Evolutionary conservation across 192 early-diverging fungal genomes (phyloP).

Genomic region (Backusella mclennaniae): DNA sequence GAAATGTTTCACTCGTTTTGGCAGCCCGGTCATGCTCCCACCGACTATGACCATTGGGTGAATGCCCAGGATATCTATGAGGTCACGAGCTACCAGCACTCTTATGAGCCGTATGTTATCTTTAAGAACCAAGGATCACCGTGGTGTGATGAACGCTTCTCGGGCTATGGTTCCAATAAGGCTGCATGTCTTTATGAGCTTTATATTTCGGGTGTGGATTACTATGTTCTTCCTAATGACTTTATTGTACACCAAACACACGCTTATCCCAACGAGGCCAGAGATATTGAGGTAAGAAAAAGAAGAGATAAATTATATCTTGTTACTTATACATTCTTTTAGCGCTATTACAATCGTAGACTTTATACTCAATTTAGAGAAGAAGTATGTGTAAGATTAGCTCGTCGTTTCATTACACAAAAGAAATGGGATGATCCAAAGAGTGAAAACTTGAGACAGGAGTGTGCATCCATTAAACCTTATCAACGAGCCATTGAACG

Average conservation of each 20-base stretch:
- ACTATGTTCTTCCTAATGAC: slow-evolving; percentile 51
- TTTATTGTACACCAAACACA: slow-evolving; percentile 58
- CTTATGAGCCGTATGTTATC: slow-evolving; percentile 61
- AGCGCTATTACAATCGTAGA: slow-evolving; percentile 47
- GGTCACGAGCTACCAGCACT: slow-evolving; percentile 47
- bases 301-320: no score
- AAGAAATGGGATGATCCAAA: slow-evolving; percentile 34
- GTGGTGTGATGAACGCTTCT: slow-evolving; percentile 61
- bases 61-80: slow-evolving; percentile 41
- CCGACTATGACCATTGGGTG: slow-evolving; percentile 50
- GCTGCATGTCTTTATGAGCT: slow-evolving; percentile 56
- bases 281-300: slow-evolving; percentile 33
- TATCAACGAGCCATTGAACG: slow-evolving; percentile 8
- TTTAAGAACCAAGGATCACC: slow-evolving; percentile 43
- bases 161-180: slow-evolving; percentile 60
- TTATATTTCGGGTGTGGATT: slow-evolving; percentile 54
- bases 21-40: slow-evolving; percentile 47
- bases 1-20: slow-evolving; percentile 55
- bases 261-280: slow-evolving; percentile 46
- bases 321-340: background rate
- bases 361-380: slow-evolving; percentile 50
- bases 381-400: slow-evolving; percentile 49
- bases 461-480: slow-evolving; percentile 31
- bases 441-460: slow-evolving; percentile 36
- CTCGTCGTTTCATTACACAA: slow-evolving; percentile 42